Evolutionary conservation across 805 yeast species (phyloP).

Genomic region (Myxozyma mucilagina): DNA sequence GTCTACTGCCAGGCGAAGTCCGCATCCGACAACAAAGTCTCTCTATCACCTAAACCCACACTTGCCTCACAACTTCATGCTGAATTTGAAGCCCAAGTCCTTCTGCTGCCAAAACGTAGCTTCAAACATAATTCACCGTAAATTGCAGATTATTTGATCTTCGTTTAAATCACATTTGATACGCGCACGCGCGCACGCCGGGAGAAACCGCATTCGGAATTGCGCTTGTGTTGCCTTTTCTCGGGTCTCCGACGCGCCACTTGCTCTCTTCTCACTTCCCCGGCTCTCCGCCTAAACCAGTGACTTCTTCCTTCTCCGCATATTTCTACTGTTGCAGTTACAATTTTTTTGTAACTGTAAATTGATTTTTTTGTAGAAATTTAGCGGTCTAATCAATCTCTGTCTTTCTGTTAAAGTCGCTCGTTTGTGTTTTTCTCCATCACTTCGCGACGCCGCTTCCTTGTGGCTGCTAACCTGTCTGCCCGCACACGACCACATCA

Average conservation of each 20-base stretch:
- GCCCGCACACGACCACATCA: not conserved
- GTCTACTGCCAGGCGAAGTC: too few species aligned
- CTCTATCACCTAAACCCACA: too few species aligned
- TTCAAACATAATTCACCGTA: not conserved
- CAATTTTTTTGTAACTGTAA: not conserved
- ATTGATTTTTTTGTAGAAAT: too few species aligned
- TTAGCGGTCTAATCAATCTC: too few species aligned
- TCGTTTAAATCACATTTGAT: too few species aligned
- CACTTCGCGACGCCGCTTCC: not conserved
- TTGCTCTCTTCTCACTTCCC: not conserved
- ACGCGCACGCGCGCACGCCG: too few species aligned
- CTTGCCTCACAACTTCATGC: too few species aligned
- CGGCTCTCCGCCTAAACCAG: not conserved
- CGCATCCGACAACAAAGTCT: too few species aligned
- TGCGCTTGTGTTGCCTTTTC: not conserved
- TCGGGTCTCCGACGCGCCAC: not conserved
- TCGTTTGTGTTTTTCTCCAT: not conserved
- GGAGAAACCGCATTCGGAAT: not conserved
- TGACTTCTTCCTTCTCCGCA: not conserved
- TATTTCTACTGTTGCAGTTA: not conserved
- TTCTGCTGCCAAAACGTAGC: not conserved
- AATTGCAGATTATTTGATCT: not conserved
- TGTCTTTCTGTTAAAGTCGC: not conserved
- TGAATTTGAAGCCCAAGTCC: too few species aligned
- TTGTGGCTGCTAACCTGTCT: not conserved